Evolutionary conservation across 1,284 basidiomycete genomes (phyloP), one percentile per base, ranked within the genome.

Genomic region (Volvariella surrecta): DNA sequence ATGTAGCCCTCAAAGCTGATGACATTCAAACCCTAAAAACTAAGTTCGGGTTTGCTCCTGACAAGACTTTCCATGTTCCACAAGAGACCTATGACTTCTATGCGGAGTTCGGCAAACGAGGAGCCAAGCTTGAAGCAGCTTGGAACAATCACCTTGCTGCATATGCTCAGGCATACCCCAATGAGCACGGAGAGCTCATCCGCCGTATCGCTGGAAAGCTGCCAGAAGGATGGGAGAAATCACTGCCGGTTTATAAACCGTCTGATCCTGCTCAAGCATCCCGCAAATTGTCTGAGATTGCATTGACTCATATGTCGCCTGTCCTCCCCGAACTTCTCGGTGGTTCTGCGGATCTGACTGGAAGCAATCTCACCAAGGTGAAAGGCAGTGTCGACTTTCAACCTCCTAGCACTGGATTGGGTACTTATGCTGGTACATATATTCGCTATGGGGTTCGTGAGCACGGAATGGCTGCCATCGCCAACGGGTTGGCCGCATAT

Each of bases 371-470:
- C 61, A 94, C 89, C 52, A 82, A 89, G 60, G 83, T 82, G 52
- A 87, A 89, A 72, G 74, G 74, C 55, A 79, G 76, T 45, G 72
- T 83, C 50, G 94, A 97, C 69, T 96, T 97, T 83, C 94, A 97
- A 67, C 86, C 80, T 45, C 86, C 89, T 16, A 84, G 76, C 64
- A 91, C 88, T 37, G 79, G 79, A 37, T 76, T 96, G 43, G 93
- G 93, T 49, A 73, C 66, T 52, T 96, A 92, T 66, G 68, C 79
- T 48, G 93, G 93, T 48, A 88, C 84, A 43, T 96, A 97, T 66
- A 81, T 97, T 62, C 88, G 91, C 46, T 97, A 89, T 68, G 93
- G 93, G 81, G 92, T 97, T 47, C 89, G 93, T 67, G 93, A 97
- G 68, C 93, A 97, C 66, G 93, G 75, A 56, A 97, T 97, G 93